Conservation (phyloP, 352 stramenopile genomes). For the Globisporangium viniferum region DNA sequence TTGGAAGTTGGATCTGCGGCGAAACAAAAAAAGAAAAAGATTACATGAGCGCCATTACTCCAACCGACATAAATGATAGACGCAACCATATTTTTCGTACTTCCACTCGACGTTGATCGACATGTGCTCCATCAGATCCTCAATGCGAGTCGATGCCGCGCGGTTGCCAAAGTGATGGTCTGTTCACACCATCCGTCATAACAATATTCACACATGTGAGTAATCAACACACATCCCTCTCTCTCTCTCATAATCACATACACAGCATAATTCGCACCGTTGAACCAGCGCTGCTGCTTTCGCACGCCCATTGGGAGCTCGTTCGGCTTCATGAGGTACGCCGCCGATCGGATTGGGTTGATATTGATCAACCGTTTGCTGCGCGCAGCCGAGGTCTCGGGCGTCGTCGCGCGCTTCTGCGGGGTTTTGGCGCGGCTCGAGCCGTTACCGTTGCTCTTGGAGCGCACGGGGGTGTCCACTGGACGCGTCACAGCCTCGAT, state of each 20-base stretch:
- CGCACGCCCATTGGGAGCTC: slow-evolving; percentile 60
- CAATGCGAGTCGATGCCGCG: slow-evolving; percentile 58
- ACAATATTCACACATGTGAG: not conserved
- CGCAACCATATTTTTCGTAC: slow-evolving; percentile 6
- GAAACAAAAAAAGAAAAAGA: not conserved
- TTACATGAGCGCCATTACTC: not conserved
- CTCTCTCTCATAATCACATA: not conserved
- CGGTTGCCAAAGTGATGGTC: slow-evolving; percentile 85
- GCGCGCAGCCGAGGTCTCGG: slow-evolving; percentile 46
- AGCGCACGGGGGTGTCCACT: slow-evolving; percentile 23
- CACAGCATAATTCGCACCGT: slow-evolving; percentile 33
- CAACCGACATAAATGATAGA: not conserved
- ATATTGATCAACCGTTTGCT: slow-evolving; percentile 83
- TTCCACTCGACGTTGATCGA: slow-evolving; percentile 83
- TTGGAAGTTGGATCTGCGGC: slow-evolving; percentile 62
- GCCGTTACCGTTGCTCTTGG: slow-evolving; percentile 62
- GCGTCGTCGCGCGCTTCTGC: slow-evolving; percentile 46
- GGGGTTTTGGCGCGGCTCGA: slow-evolving; percentile 59
- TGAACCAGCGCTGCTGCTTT: slow-evolving; percentile 85
- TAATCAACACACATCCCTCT: not conserved
- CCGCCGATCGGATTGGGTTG: slow-evolving; percentile 61
- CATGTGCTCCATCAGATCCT: slow-evolving; percentile 89
- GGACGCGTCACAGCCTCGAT: not conserved
- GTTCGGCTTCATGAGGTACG: slow-evolving; percentile 65
- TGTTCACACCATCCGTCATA: slow-evolving; percentile 11